Evolutionary conservation across 768 basidiomycete species (phyloP).

Genomic region (Saitozyma sp.): DNA sequence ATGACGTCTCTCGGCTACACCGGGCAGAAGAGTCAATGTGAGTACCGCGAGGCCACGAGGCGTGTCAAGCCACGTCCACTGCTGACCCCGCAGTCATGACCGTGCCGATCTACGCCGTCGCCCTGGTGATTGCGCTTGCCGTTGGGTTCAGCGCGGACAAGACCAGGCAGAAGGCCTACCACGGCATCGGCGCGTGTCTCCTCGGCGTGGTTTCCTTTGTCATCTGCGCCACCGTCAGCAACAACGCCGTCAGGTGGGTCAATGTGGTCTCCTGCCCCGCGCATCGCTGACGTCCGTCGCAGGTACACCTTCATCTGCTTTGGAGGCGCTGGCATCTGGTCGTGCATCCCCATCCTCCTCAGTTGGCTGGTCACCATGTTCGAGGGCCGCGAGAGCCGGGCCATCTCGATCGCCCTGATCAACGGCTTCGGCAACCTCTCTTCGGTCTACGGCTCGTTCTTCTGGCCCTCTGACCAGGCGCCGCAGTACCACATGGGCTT

Average conservation of each 20-base stretch:
- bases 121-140: conserved; percentile 38
- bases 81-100: conserved; percentile 40
- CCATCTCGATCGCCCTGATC: conserved; percentile 48
- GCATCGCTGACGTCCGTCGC: no score
- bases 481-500: conserved; percentile 47
- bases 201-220: conserved; percentile 36
- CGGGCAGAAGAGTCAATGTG: conserved; percentile 4
- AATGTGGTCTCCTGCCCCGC: no score
- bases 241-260: conserved; percentile 11
- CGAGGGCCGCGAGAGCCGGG: conserved; percentile 47
- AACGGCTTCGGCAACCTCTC: conserved; percentile 46
- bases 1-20: conserved; percentile 36
- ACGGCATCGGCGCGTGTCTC: conserved; percentile 32
- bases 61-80: conserved; percentile 39
- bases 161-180: conserved; percentile 45
- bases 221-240: conserved; percentile 40
- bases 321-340: conserved; percentile 51
- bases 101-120: conserved; percentile 47
- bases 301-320: conserved; percentile 51
- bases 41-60: conserved; percentile 18
- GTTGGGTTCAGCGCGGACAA: conserved; percentile 42
- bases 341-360: conserved; percentile 45
- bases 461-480: conserved; percentile 47
- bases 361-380: conserved; percentile 51
- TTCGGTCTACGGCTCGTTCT: conserved; percentile 49